A percentile compares a stretch with the other conserved stretches of the same genome.
phyloP scores from a whole-genome alignment of 345 rosid species.

The Fremontodendron californicum region DNA sequence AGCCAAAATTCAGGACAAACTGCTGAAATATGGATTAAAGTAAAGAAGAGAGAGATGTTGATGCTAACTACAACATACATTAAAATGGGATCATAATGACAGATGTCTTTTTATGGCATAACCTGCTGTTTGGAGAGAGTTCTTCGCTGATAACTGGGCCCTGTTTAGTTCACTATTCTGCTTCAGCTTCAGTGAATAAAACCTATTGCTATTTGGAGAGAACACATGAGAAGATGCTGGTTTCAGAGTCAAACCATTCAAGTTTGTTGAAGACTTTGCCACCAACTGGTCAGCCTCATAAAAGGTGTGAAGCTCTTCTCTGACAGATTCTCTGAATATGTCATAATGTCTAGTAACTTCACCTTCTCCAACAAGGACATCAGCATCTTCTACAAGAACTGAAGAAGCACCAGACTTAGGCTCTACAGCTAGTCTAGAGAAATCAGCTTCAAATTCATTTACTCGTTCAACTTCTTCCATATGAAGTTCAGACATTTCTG shows the following conservation, averaged over 20 bases:
- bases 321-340: conserved; percentile 36
- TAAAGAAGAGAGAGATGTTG: background rate
- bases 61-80: conserved; percentile 11
- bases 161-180: conserved; percentile 27
- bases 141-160: conserved; percentile 28
- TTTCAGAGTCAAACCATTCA: conserved; percentile 33
- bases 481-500: conserved; percentile 28
- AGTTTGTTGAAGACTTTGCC: conserved; percentile 28
- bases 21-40: conserved; percentile 2
- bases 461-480: conserved; percentile 23
- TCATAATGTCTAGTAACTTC: conserved; percentile 21
- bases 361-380: conserved; percentile 24
- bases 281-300: conserved; percentile 37
- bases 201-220: conserved; percentile 32
- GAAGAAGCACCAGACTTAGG: conserved; percentile 28
- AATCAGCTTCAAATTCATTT: conserved; percentile 23
- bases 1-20: conserved; percentile 5
- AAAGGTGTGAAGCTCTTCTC: conserved; percentile 63
- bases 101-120: conserved; percentile 19
- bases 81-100: conserved; percentile 4
- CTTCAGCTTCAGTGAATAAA: conserved; percentile 44
- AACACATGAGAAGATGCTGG: conserved; percentile 39
- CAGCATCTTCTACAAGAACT: conserved; percentile 25
- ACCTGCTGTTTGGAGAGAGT: conserved; percentile 50
- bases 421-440: conserved; percentile 20